Evolutionary conservation across 2,329 filamentous ascomycete genomes (phyloP), one percentile per base, ranked within the genome.

Genomic region (Penicillium sp.): DNA sequence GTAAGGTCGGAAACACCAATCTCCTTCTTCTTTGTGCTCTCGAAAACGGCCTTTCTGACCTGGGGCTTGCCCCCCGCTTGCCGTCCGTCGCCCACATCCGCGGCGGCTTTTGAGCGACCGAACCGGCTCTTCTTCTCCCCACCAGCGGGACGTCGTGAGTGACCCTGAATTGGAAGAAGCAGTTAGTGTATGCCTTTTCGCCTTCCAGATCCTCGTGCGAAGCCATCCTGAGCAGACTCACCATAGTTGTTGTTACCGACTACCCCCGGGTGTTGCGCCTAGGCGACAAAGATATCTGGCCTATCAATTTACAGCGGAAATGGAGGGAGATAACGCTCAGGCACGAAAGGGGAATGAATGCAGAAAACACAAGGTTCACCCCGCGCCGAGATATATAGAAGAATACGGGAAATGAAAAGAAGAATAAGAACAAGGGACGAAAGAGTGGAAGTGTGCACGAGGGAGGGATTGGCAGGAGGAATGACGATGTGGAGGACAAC

Each of bases 1-100:
- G 95, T 99, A 76, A 99, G 86, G 84, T 99, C 95, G 59, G 95
- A 97, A 58, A 99, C 95, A 69, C 95, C 95, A 71, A 99, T 95
- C 80, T 99, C 93, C 86, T 97, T 98, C 89, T 98, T 99, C 86
- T 98, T 98, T 68, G 90, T 91, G 64, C 89, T 92, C 78, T 99
- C 95, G 81, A 96, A 99, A 64, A 91, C 92, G 66, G 95, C 95
- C 83, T 98, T 98, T 81, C 93, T 94, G 70, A 96, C 92, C 79
- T 91, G 92, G 66, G 88, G 82, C 70, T 84, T 82, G 63, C 83
- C 82, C 50, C 83, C 82, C 49, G 78, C 75, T 67, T 79, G 79
- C 66, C 80, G 75, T 30, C 77, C 78, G 64, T 78, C 76, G 65
- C 78, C 76, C 51, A 78, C 74, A 66, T 79, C 79, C 58, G 74